Conservation (phyloP, 495 filamentous ascomycete species). For the Neurospora intermedia region DNA sequence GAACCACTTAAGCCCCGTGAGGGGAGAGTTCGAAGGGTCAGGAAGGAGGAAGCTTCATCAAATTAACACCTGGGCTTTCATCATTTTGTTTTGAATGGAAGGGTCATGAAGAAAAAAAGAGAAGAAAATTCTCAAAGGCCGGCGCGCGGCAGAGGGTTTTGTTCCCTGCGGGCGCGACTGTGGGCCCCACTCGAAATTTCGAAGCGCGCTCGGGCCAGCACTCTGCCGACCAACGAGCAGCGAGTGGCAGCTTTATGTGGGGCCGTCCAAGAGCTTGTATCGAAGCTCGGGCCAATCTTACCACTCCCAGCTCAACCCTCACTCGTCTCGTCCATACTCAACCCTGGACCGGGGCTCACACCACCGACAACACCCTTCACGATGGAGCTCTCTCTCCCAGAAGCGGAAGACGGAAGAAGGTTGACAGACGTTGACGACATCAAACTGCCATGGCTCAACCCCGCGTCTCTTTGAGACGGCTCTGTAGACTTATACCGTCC, state of each 20-base stretch:
- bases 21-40: slow-evolving; percentile 66
- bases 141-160: slow-evolving; percentile 10
- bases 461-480: slow-evolving; percentile 14
- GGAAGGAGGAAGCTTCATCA: slow-evolving; percentile 65
- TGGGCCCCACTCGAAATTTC: slow-evolving; percentile 9
- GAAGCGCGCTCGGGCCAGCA: slow-evolving; percentile 9
- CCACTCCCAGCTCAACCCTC: neutral
- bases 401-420: neutral
- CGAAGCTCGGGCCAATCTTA: neutral
- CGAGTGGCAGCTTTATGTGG: neutral
- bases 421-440: neutral
- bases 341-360: neutral
- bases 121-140: slow-evolving; percentile 23
- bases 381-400: neutral
- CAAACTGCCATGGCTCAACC: slow-evolving; percentile 13
- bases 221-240: slow-evolving; percentile 6
- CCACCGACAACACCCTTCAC: neutral
- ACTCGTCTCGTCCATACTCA: neutral
- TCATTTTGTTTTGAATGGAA: slow-evolving; percentile 98
- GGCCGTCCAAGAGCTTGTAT: neutral
- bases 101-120: slow-evolving; percentile 66
- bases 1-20: slow-evolving; percentile 82
- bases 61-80: slow-evolving; percentile 95
- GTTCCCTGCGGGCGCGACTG: neutral
- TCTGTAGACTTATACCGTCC: slow-evolving; percentile 6